Evolutionary conservation across 352 stramenopile species (phyloP).

Genomic region (Blastocystis hominis): DNA sequence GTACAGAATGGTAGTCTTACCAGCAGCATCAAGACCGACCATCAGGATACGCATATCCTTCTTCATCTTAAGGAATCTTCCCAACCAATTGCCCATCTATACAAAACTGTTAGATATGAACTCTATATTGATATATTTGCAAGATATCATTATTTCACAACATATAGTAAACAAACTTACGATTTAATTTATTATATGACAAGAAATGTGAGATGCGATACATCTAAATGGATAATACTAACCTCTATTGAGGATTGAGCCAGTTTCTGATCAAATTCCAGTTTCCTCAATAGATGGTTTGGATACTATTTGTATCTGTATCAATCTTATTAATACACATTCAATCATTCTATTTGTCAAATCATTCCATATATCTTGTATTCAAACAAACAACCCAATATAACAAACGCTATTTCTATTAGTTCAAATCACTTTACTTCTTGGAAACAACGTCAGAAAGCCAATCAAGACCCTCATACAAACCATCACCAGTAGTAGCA

Average conservation of each 20-base stretch:
- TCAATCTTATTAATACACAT: neutral
- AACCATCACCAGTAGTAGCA: constrained; percentile 89
- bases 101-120: neutral
- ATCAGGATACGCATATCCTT: constrained; percentile 82
- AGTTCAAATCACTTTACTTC: too few relatives aligned
- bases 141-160: neutral
- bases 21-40: constrained; percentile 83
- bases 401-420: neutral
- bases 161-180: neutral
- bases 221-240: constrained; percentile 32
- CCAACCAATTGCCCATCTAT: constrained; percentile 50
- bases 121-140: neutral
- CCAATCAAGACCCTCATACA: constrained; percentile 99
- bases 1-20: constrained; percentile 88
- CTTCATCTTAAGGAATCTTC: constrained; percentile 63
- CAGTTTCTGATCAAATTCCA: neutral
- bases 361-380: neutral
- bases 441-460: constrained; percentile 75
- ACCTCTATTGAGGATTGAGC: neutral
- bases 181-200: neutral
- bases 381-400: neutral
- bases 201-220: constrained; percentile 49
- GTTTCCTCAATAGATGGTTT: neutral
- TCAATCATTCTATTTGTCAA: neutral
- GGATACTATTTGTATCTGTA: neutral